A percentile compares a stretch with the other conserved stretches of the same genome.
Evolutionary conservation across 345 rosid species (phyloP).

Genomic region (Citropsis articulata): DNA sequence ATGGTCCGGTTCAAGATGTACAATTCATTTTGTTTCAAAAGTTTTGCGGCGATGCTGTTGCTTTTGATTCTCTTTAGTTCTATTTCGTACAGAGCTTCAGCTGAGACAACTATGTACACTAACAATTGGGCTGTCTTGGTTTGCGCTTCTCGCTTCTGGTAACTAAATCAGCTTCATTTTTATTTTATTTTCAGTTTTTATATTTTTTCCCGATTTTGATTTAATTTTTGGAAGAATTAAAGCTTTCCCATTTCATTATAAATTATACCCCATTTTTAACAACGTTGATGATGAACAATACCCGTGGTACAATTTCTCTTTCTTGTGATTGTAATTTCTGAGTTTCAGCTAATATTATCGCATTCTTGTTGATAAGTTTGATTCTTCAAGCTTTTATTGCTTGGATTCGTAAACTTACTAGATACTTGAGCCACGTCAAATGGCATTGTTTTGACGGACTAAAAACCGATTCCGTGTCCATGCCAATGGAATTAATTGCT

Average conservation of each 20-base stretch:
- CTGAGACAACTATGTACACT: constrained; percentile 74
- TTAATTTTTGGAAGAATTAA: not conserved
- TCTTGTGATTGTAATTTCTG: not conserved
- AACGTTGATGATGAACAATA: not conserved
- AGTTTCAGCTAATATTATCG: not conserved
- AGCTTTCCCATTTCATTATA: not conserved
- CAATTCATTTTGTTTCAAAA: not conserved
- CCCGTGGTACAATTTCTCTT: not conserved
- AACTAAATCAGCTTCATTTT: not conserved
- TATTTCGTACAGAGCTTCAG: constrained; percentile 33
- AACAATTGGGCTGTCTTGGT: constrained; percentile 99
- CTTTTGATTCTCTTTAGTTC: constrained; percentile 31
- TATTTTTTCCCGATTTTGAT: constrained; percentile 3
- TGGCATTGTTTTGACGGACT: not conserved
- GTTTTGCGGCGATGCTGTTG: constrained; percentile 5
- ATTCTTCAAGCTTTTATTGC: not conserved
- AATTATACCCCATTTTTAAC: not conserved
- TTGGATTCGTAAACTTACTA: not conserved
- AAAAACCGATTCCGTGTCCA: not conserved
- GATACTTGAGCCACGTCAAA: not conserved
- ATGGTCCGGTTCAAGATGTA: constrained; percentile 11
- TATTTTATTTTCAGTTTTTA: not conserved
- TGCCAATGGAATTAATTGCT: constrained; percentile 13
- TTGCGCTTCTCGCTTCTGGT: constrained; percentile 99
- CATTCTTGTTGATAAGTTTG: not conserved